Evolutionary conservation across 495 filamentous ascomycete genomes (phyloP).

Genomic region (Glutinoglossum americanum): DNA sequence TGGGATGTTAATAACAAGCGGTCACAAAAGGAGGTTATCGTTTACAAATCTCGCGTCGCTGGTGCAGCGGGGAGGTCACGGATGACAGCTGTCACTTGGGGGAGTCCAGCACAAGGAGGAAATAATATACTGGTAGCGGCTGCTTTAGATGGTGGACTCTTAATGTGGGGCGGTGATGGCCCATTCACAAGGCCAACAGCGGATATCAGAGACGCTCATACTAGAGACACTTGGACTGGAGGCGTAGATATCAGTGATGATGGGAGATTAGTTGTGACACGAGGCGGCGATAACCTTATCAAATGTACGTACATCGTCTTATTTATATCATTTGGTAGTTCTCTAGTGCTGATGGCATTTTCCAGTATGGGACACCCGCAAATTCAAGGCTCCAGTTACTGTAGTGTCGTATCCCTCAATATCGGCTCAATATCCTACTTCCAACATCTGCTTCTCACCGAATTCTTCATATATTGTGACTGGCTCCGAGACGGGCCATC

Average conservation of each 20-base stretch:
- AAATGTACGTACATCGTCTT: conserved; percentile 10
- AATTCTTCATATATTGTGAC: conserved; percentile 64
- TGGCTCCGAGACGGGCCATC: conserved; percentile 65
- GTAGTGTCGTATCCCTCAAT: conserved; percentile 63
- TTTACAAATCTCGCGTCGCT: conserved; percentile 71
- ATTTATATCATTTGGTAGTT: neutral
- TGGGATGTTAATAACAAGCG: conserved; percentile 86
- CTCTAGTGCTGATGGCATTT: neutral
- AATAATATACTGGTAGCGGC: conserved; percentile 65
- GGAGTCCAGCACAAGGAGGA: conserved; percentile 50
- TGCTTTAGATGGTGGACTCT: conserved; percentile 71
- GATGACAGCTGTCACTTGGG: conserved; percentile 88
- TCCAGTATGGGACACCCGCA: conserved; percentile 87
- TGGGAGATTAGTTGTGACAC: conserved; percentile 68
- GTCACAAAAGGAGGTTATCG: conserved; percentile 77
- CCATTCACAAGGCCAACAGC: conserved; percentile 69
- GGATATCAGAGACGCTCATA: conserved; percentile 73
- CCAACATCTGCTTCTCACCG: conserved; percentile 77
- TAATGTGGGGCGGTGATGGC: conserved; percentile 82
- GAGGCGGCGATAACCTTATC: conserved; percentile 74
- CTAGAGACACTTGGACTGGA: conserved; percentile 69
- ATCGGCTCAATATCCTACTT: conserved; percentile 58
- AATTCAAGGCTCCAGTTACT: conserved; percentile 75
- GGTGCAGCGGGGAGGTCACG: conserved; percentile 78
- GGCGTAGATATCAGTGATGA: conserved; percentile 83